Base-by-base conservation (phyloP, 345 rosid species). In the Conringia planisiliqua region DNA sequence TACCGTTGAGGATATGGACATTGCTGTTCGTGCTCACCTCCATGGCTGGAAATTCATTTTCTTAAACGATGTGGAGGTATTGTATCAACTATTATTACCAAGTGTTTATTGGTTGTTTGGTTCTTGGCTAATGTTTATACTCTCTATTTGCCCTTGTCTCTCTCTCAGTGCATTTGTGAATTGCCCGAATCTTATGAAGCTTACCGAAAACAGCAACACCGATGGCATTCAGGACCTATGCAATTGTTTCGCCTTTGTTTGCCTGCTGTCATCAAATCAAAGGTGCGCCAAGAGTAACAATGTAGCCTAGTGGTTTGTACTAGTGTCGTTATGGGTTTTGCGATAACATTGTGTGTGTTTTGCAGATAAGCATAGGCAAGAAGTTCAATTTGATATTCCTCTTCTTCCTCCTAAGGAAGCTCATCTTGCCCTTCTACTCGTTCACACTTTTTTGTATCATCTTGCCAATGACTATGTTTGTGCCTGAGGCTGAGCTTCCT, bases 161-260 rank as follows among this genome's bases (percentile, higher is more conserved):
- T 57, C 78, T 61, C 88, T 22, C 24, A 93, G 98, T 89, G 97
- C 75, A 93, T 85, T 63, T 93, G 98, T 56, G 98, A 93, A 76
- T 70, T 93, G 57, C 98, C 98, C 0, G 98, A 93, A 74, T 93
- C 98, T 7, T 93, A 93, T 46, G 98, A 93, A 79, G 98, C 98
- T 48, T 93, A 93, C 76, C 83, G 96, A 67, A 93, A 93, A 77
- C 98, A 93, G 44, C 98, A 93, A 66, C 98, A 93, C 54, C 73
- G 98, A 74, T 93, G 98, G 98, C 98, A 93, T 80, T 93, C 98
- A 11, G 98, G 98, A 47, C 98, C 98, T 2, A 93, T 93, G 98
- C 98, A 93, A 78, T 77, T 93, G 76, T 93, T 93, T 71, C 91
- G 98, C 65, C 92, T 93, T 54, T 93, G 93, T 78, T 80, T 93